A percentile compares a stretch with the other conserved stretches of the same genome.
These are phyloP conservation scores for Fraxinus xanthoxyloides DNA, from an alignment of 305 asterid genomes.

Conservation along the genomic window DNA sequence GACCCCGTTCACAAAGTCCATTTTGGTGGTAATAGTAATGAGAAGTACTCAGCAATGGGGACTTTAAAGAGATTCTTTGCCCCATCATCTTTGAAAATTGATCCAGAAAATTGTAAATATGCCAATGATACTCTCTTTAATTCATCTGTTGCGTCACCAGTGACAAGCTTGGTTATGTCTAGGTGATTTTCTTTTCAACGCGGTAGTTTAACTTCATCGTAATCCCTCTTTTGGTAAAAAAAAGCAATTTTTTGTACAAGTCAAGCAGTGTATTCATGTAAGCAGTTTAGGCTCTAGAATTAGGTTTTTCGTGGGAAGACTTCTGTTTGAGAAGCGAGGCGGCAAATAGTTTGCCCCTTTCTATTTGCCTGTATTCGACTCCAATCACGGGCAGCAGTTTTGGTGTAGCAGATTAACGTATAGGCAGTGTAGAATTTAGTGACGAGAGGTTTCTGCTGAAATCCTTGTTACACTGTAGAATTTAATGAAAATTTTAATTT, in stretches of 20 bases:
- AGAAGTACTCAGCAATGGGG: slow-evolving; percentile 19
- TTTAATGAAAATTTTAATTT: not conserved
- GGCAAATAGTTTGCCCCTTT: slow-evolving; percentile 12
- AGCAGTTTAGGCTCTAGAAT: not conserved
- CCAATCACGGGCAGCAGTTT: slow-evolving; percentile 25
- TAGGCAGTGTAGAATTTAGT: not conserved
- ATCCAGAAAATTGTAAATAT: slow-evolving; percentile 62
- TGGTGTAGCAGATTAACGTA: slow-evolving; percentile 18
- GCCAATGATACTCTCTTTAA: slow-evolving; percentile 38
- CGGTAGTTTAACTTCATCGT: not conserved
- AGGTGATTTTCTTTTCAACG: slow-evolving; percentile 32
- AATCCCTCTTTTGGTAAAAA: not conserved
- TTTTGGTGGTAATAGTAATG: slow-evolving; percentile 14
- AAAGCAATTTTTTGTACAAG: not conserved
- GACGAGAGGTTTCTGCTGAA: not conserved
- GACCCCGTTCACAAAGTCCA: slow-evolving; percentile 4
- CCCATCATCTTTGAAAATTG: slow-evolving; percentile 41
- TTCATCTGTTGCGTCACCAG: slow-evolving; percentile 44
- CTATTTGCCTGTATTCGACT: slow-evolving; percentile 8
- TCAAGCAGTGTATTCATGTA: not conserved
- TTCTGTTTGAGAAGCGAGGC: slow-evolving; percentile 10
- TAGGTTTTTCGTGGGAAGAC: not conserved
- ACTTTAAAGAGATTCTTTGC: slow-evolving; percentile 23
- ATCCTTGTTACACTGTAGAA: not conserved
- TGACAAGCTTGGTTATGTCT: slow-evolving; percentile 65